Conservation (phyloP, 306 rosid species). For the Quercus robur region DNA sequence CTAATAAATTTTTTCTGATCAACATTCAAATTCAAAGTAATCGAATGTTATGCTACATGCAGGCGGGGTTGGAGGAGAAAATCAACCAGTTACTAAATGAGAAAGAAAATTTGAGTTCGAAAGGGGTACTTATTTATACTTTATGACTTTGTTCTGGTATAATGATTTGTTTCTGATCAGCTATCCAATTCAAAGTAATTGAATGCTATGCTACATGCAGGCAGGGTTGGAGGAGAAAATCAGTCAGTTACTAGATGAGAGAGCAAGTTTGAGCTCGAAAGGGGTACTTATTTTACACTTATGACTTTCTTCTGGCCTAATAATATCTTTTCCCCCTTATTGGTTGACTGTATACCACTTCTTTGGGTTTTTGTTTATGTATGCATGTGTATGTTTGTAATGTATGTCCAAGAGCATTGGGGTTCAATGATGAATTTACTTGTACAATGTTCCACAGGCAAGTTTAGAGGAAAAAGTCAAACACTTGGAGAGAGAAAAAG, state of each 20-base stretch:
- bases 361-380: constrained; percentile 1
- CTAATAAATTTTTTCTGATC: background rate
- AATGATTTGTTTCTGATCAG: background rate
- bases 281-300: constrained; percentile 31
- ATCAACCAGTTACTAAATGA: constrained; percentile 41
- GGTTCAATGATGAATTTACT: constrained; percentile 24
- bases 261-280: constrained; percentile 31
- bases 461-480: constrained; percentile 54
- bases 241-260: constrained; percentile 44
- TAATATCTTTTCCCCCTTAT: background rate
- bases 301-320: constrained; percentile 5
- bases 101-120: constrained; percentile 31
- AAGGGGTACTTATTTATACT: constrained; percentile 32
- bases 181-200: constrained; percentile 5
- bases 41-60: constrained; percentile 25
- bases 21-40: background rate
- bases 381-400: background rate
- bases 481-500: constrained; percentile 47
- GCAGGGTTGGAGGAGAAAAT: constrained; percentile 43
- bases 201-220: constrained; percentile 37
- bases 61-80: constrained; percentile 50
- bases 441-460: constrained; percentile 39
- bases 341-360: background rate
- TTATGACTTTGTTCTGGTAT: constrained; percentile 3
- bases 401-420: background rate